Base-by-base conservation (phyloP, 345 rosid genomes). In the Syzygium aromaticum region DNA sequence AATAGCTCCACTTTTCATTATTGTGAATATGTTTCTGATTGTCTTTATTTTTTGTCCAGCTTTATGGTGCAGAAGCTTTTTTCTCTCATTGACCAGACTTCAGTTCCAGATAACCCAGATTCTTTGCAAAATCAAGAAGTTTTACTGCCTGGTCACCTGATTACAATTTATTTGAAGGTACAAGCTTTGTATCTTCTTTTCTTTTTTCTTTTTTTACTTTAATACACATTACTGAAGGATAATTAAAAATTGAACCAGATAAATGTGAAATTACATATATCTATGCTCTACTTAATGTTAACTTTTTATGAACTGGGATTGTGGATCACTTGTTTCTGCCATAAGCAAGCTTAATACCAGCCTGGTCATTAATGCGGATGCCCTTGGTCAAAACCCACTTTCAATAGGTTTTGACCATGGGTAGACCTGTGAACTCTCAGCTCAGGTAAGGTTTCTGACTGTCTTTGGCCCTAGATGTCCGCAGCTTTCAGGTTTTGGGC, bases 41-140 rank as follows among this genome's bases (percentile, higher is more conserved):
- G 33, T 57, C 15, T 54, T n/a, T 90, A 83, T 80, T 87, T 87
- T 90, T 90, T 64, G 86, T 90, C 52, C 90, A 98, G 99, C 90
- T 96, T 96, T 92, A 94, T 95, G 93, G 91, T 95, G 93, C 99
- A 98, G 94, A 98, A 98, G 90, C 99, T 98, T 85, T 98, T 93
- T 92, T 98, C 99, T 73, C 93, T 98, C 90, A 90, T 95, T 27
- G 99, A 98, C 93, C 98, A 94, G 92, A 98, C 98, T 86, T 98
- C 99, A 84, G 89, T 90, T 51, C 91, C 93, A 7, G 99, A 98
- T 90, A 98, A 96, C 90, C 96, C 98, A 1, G 99, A 98, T 91
- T 90, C 97, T 88, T 89, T 98, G 97, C 99, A 98, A 90, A 96
- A 98, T 92, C 99, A 98, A 88, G 99, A 98, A 92, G 90, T 98